phyloP scores from a whole-genome alignment of 164 flowering plant genomes.

The Litsea cubeba region DNA sequence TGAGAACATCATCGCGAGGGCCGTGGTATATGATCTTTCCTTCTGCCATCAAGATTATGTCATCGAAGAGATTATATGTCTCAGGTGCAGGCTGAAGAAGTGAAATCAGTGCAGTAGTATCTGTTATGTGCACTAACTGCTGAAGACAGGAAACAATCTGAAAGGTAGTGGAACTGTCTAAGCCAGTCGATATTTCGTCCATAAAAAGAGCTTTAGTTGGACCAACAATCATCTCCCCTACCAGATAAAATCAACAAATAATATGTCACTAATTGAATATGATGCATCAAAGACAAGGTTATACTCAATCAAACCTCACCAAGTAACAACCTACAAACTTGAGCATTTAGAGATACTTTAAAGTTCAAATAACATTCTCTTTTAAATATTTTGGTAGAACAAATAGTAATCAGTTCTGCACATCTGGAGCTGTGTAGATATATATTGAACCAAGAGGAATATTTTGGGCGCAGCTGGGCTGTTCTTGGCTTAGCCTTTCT shows the following conservation, averaged over 20 bases:
- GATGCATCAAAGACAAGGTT: background rate
- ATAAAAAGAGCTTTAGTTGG: conserved; percentile 50
- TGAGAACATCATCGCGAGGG: conserved; percentile 30
- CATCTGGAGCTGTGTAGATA: background rate
- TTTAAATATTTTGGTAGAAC: background rate
- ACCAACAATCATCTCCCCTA: conserved; percentile 58
- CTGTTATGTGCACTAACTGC: conserved; percentile 45
- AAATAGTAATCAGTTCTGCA: background rate
- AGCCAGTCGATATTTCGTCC: conserved; percentile 62
- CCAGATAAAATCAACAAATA: conserved; percentile 2
- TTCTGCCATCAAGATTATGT: conserved; percentile 49
- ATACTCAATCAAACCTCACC: background rate
- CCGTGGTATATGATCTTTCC: conserved; percentile 53
- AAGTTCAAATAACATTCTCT: background rate
- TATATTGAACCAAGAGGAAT: too few species aligned
- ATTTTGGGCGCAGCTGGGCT: too few species aligned
- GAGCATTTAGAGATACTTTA: background rate
- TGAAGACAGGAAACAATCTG: conserved; percentile 44
- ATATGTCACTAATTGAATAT: background rate
- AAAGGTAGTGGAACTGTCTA: conserved; percentile 55
- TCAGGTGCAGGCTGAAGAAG: conserved; percentile 69
- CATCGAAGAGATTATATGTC: conserved; percentile 56
- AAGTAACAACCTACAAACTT: background rate
- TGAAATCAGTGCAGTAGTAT: conserved; percentile 41
- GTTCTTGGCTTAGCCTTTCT: too few species aligned